phyloP scores from a whole-genome alignment of 352 stramenopile species.

The Phytophthora brassicae region DNA sequence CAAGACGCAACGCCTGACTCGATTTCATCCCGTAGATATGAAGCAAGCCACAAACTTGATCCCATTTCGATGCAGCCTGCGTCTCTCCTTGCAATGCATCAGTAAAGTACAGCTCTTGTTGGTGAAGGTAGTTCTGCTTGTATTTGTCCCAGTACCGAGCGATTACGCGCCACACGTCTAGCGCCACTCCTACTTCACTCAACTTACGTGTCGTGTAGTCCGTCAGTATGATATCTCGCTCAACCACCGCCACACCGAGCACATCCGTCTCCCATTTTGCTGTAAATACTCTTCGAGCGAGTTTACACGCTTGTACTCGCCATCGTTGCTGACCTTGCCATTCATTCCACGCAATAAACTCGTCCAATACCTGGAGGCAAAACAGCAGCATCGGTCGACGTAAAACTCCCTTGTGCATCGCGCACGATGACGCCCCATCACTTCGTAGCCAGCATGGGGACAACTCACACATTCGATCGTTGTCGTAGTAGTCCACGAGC shows the following conservation, averaged over 20 bases:
- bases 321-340: slow-evolving; percentile 38
- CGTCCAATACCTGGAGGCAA: slow-evolving; percentile 70
- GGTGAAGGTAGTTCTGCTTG: slow-evolving; percentile 65
- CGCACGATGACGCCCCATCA: slow-evolving; percentile 40
- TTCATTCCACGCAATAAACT: slow-evolving; percentile 56
- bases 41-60: slow-evolving; percentile 32
- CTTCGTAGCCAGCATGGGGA: slow-evolving; percentile 60
- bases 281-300: slow-evolving; percentile 59
- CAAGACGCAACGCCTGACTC: slow-evolving; percentile 37
- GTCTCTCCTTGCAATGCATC: slow-evolving; percentile 19
- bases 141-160: slow-evolving; percentile 60
- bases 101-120: slow-evolving; percentile 60
- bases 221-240: slow-evolving; percentile 40
- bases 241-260: slow-evolving; percentile 11
- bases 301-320: slow-evolving; percentile 46
- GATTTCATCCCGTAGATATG: slow-evolving; percentile 61
- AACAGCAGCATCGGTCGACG: slow-evolving; percentile 70
- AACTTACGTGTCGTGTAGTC: slow-evolving; percentile 42
- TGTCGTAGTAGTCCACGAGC: slow-evolving; percentile 71
- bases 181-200: slow-evolving; percentile 42
- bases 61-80: slow-evolving; percentile 34
- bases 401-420: slow-evolving; percentile 38
- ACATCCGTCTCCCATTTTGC: slow-evolving; percentile 54
- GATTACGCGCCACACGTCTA: slow-evolving; percentile 64
- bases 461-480: slow-evolving; percentile 62